Evolutionary conservation across 345 rosid genomes (phyloP), one percentile per base, ranked within the genome.

Genomic region (Populus pruinosa): DNA sequence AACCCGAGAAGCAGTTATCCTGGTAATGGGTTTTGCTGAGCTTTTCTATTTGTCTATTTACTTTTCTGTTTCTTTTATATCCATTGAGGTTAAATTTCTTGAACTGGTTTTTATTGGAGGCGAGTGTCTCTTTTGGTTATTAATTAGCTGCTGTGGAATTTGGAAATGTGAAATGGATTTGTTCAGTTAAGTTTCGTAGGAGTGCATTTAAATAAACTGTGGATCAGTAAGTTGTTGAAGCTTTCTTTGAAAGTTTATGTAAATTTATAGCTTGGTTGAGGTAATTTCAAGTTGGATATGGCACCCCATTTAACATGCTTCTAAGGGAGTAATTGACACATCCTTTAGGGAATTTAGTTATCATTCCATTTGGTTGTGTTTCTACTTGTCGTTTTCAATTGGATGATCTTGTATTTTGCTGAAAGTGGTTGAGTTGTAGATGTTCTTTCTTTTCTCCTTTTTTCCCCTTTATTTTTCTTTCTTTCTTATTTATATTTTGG

Each of bases 1-100:
- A 94, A 92, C 81, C 93, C 98, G 49, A 91, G 98, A 86, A 87
- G 64, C 76, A 86, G 65, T 83, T 89, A 88, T 86, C 91, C 89
- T 75, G 97, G 99, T 96, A 91, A 78, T 64, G 68, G 49, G 43
- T 78, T 84, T 76, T 73, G 39, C 72, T 80, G 50, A 50, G 77
- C 6, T 10, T 70, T 27, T 72, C 16, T 65, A 21, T 71, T 44
- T 33, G 35, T 55, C 16, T 71, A 8, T 13, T 66, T 25, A 21
- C 41, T 5, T 5, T 39, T 38, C 36, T 12, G 23, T 25, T 69
- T 69, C 16, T 1, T 17, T 76, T 5, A 39, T 29, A 27, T 13
- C n/a, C 36, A 21, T 20, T 27, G 43, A 17, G 12, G 25, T 39
- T 41, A 41, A 18, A 5, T 36, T 23, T 13, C 21, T 36, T 56